Conservation (phyloP, 2,329 filamentous ascomycete species). For the Claviceps humidiphila region DNA sequence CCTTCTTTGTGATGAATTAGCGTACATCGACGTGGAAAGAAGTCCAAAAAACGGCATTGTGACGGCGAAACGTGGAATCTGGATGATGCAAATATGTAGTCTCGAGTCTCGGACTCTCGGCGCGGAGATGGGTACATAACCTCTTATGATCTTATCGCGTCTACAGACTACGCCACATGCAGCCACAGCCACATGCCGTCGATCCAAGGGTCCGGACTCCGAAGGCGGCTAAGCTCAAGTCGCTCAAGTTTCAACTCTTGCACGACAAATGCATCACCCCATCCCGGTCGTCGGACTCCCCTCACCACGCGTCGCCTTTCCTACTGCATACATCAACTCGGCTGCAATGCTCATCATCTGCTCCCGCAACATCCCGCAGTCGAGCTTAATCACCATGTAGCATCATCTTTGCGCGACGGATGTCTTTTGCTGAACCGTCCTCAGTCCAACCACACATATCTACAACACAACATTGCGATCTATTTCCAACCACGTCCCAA, state of each 20-base stretch:
- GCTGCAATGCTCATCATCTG: background rate
- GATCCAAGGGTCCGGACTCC: no score
- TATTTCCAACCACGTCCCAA: background rate
- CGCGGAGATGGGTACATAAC: no score
- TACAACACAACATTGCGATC: background rate
- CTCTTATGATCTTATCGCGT: no score
- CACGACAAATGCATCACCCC: background rate
- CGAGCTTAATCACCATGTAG: slow-evolving; percentile 5
- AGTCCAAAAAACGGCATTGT: no score
- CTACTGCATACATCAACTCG: background rate
- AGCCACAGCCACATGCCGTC: no score
- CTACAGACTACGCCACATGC: no score
- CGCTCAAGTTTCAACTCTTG: background rate
- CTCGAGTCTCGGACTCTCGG: no score
- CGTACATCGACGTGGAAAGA: no score
- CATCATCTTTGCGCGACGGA: background rate
- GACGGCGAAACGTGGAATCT: no score
- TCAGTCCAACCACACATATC: background rate
- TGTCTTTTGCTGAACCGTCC: background rate
- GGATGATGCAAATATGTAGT: no score
- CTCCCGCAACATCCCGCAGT: background rate
- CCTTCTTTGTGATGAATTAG: no score
- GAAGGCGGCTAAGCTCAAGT: background rate
- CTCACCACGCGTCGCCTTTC: background rate
- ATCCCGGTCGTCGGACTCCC: background rate